Evolutionary conservation across 1,139 yeast species (phyloP).

Genomic region (Debaryomycetaceae sp.): DNA sequence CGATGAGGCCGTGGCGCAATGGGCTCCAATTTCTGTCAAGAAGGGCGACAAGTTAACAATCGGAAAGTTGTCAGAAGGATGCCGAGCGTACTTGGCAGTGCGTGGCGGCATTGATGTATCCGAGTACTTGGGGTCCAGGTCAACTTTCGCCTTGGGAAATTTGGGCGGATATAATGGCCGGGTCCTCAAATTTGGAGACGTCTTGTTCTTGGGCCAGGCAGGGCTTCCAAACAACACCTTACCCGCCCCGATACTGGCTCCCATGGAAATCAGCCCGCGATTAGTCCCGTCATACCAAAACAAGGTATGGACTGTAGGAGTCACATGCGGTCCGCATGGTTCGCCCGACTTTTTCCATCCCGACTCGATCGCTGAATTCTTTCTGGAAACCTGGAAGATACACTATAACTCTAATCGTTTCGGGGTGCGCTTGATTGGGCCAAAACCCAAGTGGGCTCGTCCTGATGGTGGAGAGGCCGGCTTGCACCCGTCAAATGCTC

Average conservation of each 20-base stretch:
- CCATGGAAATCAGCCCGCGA: slow-evolving; percentile 42
- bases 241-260: slow-evolving; percentile 61
- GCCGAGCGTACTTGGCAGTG: slow-evolving; percentile 82
- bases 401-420: slow-evolving; percentile 95
- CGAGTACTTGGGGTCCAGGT: slow-evolving; percentile 89
- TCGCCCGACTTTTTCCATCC: slow-evolving; percentile 84
- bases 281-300: slow-evolving; percentile 47
- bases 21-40: slow-evolving; percentile 59
- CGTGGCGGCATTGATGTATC: slow-evolving; percentile 93
- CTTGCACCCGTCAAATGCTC: slow-evolving; percentile 94
- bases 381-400: slow-evolving; percentile 75
- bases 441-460: slow-evolving; percentile 95
- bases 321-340: slow-evolving; percentile 95
- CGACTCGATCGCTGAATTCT: slow-evolving; percentile 70
- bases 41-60: slow-evolving; percentile 71
- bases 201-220: slow-evolving; percentile 74
- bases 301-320: slow-evolving; percentile 78
- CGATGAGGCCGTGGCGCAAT: slow-evolving; percentile 39
- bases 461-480: slow-evolving; percentile 98
- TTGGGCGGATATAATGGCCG: slow-evolving; percentile 95
- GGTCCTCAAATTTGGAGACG: slow-evolving; percentile 85
- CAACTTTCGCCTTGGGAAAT: slow-evolving; percentile 90
- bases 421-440: slow-evolving; percentile 91
- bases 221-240: slow-evolving; percentile 54
- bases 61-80: slow-evolving; percentile 73